Percentiles rank a stretch among this genome's conserved stretches.
These are phyloP conservation scores for Lyophyllum atratum DNA, from an alignment of 768 basidiomycete species.

Conservation along the genomic window DNA sequence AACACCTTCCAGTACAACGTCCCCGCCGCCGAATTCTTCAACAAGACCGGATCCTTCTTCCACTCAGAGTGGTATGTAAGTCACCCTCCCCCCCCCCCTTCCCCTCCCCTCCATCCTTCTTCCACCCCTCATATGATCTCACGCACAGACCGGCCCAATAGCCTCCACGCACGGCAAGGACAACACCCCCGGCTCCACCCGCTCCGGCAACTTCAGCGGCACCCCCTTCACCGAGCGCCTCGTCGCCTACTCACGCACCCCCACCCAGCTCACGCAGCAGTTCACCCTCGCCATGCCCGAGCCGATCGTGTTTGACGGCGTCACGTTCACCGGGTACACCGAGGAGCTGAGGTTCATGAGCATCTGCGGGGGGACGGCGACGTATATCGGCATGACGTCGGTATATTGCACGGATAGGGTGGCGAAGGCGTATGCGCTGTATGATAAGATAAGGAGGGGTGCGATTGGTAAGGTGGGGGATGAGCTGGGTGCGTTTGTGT, in stretches of 20 bases:
- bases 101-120: not conserved
- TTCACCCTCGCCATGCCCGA: not conserved
- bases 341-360: constrained; percentile 11
- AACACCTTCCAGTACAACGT: constrained; percentile 4
- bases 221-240: constrained; percentile 5
- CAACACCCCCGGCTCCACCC: constrained; percentile 10
- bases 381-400: constrained; percentile 9
- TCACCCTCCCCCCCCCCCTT: not conserved
- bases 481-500: constrained; percentile 4
- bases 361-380: constrained; percentile 14
- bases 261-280: not conserved
- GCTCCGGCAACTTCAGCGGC: not conserved
- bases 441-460: not conserved
- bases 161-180: constrained; percentile 9
- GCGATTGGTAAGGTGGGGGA: constrained; percentile 1
- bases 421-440: not conserved
- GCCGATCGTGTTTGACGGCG: not conserved
- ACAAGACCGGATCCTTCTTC: constrained; percentile 10
- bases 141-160: constrained; percentile 5
- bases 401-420: constrained; percentile 5
- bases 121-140: too few species aligned
- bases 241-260: not conserved
- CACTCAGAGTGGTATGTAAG: constrained; percentile 13
- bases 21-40: not conserved
- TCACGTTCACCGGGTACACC: constrained; percentile 2